Evolutionary conservation across 176 grass and related monocot species (phyloP), one percentile per base, ranked within the genome.

Genomic region (Alopecurus myosuroides): DNA sequence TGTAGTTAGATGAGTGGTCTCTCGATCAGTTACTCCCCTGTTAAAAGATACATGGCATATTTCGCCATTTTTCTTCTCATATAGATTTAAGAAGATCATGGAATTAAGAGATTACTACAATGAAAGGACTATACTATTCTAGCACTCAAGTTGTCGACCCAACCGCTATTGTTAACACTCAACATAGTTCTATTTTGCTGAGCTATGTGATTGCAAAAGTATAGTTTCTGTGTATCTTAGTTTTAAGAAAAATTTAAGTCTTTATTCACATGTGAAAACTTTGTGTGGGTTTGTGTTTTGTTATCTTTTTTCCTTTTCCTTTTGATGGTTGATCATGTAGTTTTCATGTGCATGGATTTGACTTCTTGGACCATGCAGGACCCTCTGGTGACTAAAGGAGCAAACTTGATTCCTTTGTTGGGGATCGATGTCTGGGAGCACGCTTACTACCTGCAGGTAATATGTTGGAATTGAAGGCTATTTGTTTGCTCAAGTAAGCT

Each of bases 391-490:
- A 92, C 91, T 30, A 99, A 99, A 89, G 94, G 94, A n/a, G 84
- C 90, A 90, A 92, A 33, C 69, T 88, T 99, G 53, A 64, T 94
- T 85, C 90, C 97, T 55, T 92, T 99, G 72, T 81, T 99, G 62
- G 97, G 97, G 34, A 92, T 99, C 81, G 97, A 99, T 92, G 97
- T 96, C 50, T 99, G 97, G 97, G 97, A 99, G 82, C 97, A 99
- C 81, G 97, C 97, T 0, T 99, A 99, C 88, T 99, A 99, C 84
- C 84, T 99, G 41, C 97, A 99, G 97, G 97, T 95, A 92, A 85
- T 66, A 30, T 68, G n/a, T 66, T 82, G 4, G 26, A 33, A 76
- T 28, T 25, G 26, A 31, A 45, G 23, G 19, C 61, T 31, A 82
- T 3, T 55, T 42, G 4, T 7, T 51, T 87, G 52, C 42, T 42